Evolutionary conservation across 768 basidiomycete genomes (phyloP).

Genomic region (Termitomyces sp.): DNA sequence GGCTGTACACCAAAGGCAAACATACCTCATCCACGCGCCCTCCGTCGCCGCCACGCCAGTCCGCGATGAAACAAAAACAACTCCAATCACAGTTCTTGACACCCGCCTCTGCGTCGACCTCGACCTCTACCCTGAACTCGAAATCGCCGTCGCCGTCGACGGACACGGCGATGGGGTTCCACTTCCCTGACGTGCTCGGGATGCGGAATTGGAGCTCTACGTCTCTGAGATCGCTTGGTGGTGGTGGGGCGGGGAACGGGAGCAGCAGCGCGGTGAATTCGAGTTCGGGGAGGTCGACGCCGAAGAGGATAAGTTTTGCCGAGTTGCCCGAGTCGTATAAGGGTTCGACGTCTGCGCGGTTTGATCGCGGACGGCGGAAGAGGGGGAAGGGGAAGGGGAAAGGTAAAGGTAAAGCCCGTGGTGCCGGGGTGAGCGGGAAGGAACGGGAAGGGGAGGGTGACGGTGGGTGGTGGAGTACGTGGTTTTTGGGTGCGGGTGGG

Average conservation of each 20-base stretch:
- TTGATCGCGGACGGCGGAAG: slow-evolving; percentile 27
- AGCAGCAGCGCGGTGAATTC: slow-evolving; percentile 34
- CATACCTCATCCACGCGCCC: slow-evolving; percentile 58
- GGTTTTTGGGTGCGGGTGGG: slow-evolving; percentile 11
- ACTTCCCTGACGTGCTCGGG: slow-evolving; percentile 8
- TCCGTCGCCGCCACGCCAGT: slow-evolving; percentile 50
- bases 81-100: background rate
- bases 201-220: background rate
- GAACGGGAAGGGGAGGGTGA: slow-evolving; percentile 7
- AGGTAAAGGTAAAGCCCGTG: background rate
- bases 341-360: slow-evolving; percentile 26
- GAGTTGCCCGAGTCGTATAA: slow-evolving; percentile 63
- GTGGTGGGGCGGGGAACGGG: slow-evolving; percentile 16
- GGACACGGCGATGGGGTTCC: background rate
- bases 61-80: slow-evolving; percentile 35
- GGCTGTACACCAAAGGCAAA: slow-evolving; percentile 61
- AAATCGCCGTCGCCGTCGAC: slow-evolving; percentile 19
- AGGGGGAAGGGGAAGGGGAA: slow-evolving; percentile 15
- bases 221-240: background rate
- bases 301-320: slow-evolving; percentile 77
- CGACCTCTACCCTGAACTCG: background rate
- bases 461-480: slow-evolving; percentile 20
- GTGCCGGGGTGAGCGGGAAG: no score
- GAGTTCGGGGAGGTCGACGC: slow-evolving; percentile 48
- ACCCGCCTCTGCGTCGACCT: slow-evolving; percentile 10